Conservation (phyloP, 1,139 yeast species). For the Geotrichum reessii region DNA sequence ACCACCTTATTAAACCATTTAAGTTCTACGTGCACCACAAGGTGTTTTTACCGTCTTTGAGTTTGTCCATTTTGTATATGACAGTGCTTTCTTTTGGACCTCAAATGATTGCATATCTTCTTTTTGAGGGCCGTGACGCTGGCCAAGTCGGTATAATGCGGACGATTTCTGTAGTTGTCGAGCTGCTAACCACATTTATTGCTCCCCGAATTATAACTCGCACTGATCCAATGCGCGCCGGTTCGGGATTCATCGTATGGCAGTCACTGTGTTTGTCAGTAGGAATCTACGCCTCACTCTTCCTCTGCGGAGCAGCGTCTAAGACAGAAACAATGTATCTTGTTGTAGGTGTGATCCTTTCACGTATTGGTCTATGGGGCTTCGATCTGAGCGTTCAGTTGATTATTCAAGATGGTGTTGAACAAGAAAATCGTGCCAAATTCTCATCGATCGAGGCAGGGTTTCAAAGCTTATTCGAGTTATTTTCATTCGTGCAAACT, state of each 20-base stretch:
- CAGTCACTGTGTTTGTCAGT: conserved; percentile 24
- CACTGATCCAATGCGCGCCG: conserved; percentile 33
- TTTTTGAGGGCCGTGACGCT: conserved; percentile 31
- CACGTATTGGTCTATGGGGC: conserved; percentile 41
- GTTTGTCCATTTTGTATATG: conserved; percentile 33
- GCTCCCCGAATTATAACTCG: conserved; percentile 29
- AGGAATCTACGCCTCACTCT: conserved; percentile 15
- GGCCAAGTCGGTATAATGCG: conserved; percentile 33
- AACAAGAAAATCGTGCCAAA: conserved; percentile 31
- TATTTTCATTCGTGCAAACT: conserved; percentile 33
- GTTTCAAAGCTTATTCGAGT: conserved; percentile 35
- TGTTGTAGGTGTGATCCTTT: conserved; percentile 32
- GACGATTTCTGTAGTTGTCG: conserved; percentile 31
- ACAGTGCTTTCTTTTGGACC: conserved; percentile 38
- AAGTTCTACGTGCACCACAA: conserved; percentile 48
- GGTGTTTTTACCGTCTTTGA: conserved; percentile 44
- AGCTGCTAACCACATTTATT: conserved; percentile 32
- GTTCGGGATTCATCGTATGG: conserved; percentile 29
- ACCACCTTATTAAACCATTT: conserved; percentile 15
- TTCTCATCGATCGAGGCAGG: conserved; percentile 38
- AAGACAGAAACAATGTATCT: conserved; percentile 1
- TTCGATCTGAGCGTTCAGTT: conserved; percentile 37
- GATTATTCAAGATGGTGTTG: conserved; percentile 34
- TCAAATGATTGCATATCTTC: conserved; percentile 34
- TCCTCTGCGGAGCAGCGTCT: conserved; percentile 17